A percentile compares a stretch with the other conserved stretches of the same genome.
These are phyloP conservation scores for Candida tropicalis DNA, from an alignment of 1,139 yeast genomes.

Conservation along the genomic window DNA sequence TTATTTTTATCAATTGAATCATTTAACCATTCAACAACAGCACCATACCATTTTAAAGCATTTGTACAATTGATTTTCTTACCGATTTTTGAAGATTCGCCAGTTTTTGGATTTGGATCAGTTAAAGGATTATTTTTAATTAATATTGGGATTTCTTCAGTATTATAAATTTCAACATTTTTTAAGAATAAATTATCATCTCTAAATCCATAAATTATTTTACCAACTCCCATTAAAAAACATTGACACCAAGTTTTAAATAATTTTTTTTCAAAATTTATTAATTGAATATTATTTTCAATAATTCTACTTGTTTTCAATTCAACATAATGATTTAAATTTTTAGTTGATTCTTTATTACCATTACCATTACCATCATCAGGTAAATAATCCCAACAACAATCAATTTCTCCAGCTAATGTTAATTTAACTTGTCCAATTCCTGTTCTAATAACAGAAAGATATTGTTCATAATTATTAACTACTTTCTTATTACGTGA, in stretches of 20 bases:
- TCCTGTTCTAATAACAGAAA: slow-evolving; percentile 80
- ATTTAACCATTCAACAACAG: slow-evolving; percentile 76
- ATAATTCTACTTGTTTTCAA: slow-evolving; percentile 72
- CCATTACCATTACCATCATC: slow-evolving; percentile 28
- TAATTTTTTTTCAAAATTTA: slow-evolving; percentile 70
- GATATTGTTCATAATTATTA: slow-evolving; percentile 73
- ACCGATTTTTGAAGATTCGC: not conserved
- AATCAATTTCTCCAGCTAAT: slow-evolving; percentile 90
- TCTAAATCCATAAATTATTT: slow-evolving; percentile 82
- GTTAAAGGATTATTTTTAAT: slow-evolving; percentile 47
- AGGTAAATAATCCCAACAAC: slow-evolving; percentile 81
- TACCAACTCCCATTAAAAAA: slow-evolving; percentile 79
- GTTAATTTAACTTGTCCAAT: slow-evolving; percentile 71
- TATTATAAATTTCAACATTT: slow-evolving; percentile 71
- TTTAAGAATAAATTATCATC: slow-evolving; percentile 67
- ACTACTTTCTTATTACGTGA: slow-evolving; percentile 59
- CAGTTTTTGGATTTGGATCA: slow-evolving; percentile 11
- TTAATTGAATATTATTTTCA: slow-evolving; percentile 52
- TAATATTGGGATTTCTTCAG: slow-evolving; percentile 74
- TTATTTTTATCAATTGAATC: slow-evolving; percentile 54
- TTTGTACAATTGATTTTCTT: slow-evolving; percentile 66
- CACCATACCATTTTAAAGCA: slow-evolving; percentile 84
- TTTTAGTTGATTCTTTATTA: slow-evolving; percentile 26
- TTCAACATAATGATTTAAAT: slow-evolving; percentile 79
- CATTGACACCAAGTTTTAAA: slow-evolving; percentile 92